A percentile compares a stretch with the other conserved stretches of the same genome.
Conservation (phyloP, 2,329 filamentous ascomycete genomes). For the Trichoderma endophyticum region DNA sequence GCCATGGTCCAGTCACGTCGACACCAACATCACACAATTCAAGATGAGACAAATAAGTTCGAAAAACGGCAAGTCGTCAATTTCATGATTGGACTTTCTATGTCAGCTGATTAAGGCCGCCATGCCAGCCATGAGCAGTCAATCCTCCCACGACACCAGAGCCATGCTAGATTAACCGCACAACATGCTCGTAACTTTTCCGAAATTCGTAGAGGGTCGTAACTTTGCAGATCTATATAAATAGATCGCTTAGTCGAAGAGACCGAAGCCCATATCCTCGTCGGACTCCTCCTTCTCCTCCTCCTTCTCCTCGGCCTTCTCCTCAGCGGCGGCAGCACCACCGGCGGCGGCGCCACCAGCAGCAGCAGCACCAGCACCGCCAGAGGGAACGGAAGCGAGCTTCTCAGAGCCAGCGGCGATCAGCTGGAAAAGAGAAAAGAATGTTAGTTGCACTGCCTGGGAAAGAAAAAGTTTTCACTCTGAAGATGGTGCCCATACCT, state of each 20-base stretch:
- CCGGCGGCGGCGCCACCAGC: slow-evolving; percentile 65
- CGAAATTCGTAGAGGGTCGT: slow-evolving; percentile 35
- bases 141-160: slow-evolving; percentile 32
- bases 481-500: slow-evolving; percentile 58
- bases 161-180: slow-evolving; percentile 32
- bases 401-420: slow-evolving; percentile 87
- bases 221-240: slow-evolving; percentile 28
- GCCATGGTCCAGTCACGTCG: not conserved
- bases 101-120: slow-evolving; percentile 28
- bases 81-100: slow-evolving; percentile 31
- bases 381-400: slow-evolving; percentile 96
- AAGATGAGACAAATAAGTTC: not conserved
- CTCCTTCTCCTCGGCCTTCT: slow-evolving; percentile 86
- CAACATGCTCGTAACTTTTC: slow-evolving; percentile 33
- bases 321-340: slow-evolving; percentile 65
- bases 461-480: not conserved
- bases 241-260: slow-evolving; percentile 62
- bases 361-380: slow-evolving; percentile 63
- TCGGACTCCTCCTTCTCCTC: slow-evolving; percentile 59
- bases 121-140: slow-evolving; percentile 31
- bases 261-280: slow-evolving; percentile 75
- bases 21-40: not conserved
- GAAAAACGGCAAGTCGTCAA: slow-evolving; percentile 30
- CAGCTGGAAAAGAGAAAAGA: slow-evolving; percentile 54
- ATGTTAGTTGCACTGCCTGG: not conserved